phyloP scores from a whole-genome alignment of 1,139 yeast genomes.

The Spathaspora sp. region DNA sequence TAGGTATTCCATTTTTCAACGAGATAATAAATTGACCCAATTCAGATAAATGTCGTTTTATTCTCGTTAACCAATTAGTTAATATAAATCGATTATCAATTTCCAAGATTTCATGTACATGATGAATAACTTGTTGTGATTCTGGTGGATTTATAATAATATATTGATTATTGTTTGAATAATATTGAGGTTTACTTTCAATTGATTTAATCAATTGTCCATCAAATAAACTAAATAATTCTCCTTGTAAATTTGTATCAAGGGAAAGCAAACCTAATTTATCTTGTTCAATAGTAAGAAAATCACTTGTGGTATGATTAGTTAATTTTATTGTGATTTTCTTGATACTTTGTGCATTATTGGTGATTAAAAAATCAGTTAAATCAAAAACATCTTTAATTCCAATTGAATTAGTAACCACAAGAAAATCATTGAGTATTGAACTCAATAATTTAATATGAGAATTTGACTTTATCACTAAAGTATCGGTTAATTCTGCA shows the following conservation, averaged over 20 bases:
- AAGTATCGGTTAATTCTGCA: constrained; percentile 8
- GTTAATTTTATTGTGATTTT: constrained; percentile 13
- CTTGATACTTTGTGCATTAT: constrained; percentile 18
- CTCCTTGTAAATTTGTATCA: constrained; percentile 10
- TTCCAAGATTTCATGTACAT: constrained; percentile 32
- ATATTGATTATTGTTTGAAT: constrained; percentile 9
- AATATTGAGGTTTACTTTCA: constrained; percentile 10
- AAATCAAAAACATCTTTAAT: constrained; percentile 26
- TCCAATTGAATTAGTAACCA: constrained; percentile 8
- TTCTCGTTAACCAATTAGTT: constrained; percentile 30
- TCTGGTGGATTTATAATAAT: constrained; percentile 29
- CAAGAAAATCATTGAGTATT: constrained; percentile 20
- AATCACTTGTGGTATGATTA: constrained; percentile 10
- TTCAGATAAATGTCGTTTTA: constrained; percentile 35
- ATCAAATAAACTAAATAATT: constrained; percentile 13
- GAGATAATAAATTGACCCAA: constrained; percentile 26
- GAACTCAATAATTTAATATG: constrained; percentile 12
- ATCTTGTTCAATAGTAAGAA: constrained; percentile 9
- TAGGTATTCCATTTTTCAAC: constrained; percentile 1
- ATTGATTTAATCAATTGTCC: constrained; percentile 11
- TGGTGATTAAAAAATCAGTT: constrained; percentile 25
- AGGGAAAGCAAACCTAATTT: constrained; percentile 12
- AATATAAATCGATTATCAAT: constrained; percentile 23
- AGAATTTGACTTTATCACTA: constrained; percentile 6
- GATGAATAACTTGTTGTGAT: constrained; percentile 26